Evolutionary conservation across 768 basidiomycete genomes (phyloP).

Genomic region (Agaricus subrufescens): DNA sequence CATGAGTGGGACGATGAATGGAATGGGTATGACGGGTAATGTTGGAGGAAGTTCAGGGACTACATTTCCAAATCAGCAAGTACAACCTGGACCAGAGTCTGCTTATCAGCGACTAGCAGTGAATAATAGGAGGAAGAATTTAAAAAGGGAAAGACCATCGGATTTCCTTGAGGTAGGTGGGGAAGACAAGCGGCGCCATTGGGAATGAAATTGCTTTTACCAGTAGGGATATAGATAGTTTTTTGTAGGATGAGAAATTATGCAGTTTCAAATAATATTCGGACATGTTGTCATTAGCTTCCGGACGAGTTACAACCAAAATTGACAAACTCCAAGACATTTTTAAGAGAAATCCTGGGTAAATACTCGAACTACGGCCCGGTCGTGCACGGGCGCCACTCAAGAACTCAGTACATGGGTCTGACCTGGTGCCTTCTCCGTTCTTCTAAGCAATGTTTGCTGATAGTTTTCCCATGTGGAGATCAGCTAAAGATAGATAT

Average conservation of each 20-base stretch:
- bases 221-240: neutral
- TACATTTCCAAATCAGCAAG: conserved; percentile 26
- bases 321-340: too few species aligned
- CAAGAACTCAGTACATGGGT: neutral
- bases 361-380: too few species aligned
- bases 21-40: conserved; percentile 28
- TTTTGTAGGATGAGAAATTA: conserved; percentile 3
- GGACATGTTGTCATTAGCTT: neutral
- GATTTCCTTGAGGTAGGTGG: conserved; percentile 77
- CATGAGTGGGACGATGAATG: conserved; percentile 28
- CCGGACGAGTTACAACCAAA: too few species aligned
- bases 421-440: conserved; percentile 15
- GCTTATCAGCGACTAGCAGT: conserved; percentile 84
- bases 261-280: neutral
- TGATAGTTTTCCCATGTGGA: conserved; percentile 80
- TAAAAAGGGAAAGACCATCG: conserved; percentile 79
- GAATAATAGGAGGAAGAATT: conserved; percentile 71
- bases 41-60: conserved; percentile 11
- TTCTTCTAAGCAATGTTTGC: conserved; percentile 55
- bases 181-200: conserved; percentile 69
- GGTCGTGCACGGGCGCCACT: neutral
- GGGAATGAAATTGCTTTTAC: conserved; percentile 48
- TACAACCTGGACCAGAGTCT: conserved; percentile 66
- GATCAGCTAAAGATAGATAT: conserved; percentile 49
- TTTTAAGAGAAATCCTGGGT: too few species aligned